Evolutionary conservation across 78 protist species (phyloP).

Genomic region (Dictyostelium capitatum): DNA sequence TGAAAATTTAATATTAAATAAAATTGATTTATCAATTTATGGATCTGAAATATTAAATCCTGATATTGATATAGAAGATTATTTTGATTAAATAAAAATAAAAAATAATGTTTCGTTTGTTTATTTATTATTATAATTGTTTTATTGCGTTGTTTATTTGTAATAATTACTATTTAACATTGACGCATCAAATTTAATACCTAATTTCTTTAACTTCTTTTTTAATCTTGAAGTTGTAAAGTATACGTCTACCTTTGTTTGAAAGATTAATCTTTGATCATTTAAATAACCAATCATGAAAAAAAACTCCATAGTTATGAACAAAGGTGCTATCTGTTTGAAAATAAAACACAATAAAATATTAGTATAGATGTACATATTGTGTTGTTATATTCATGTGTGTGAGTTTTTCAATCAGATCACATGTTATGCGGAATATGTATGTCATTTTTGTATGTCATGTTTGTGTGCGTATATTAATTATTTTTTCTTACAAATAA

Average conservation of each 20-base stretch:
- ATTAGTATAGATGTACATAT: not conserved
- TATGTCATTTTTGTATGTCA: not conserved
- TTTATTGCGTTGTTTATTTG: too few species aligned
- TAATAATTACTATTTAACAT: too few species aligned
- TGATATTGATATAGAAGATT: constrained; percentile 70
- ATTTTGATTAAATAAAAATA: constrained; percentile 47
- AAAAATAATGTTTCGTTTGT: not conserved
- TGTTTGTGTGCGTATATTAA: too few species aligned
- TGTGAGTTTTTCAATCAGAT: too few species aligned
- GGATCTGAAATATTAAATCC: constrained; percentile 48
- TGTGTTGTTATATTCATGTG: too few species aligned
- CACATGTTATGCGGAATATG: not conserved
- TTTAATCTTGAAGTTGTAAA: not conserved
- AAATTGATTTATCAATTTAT: constrained; percentile 64
- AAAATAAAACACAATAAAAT: too few species aligned
- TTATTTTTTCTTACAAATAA: too few species aligned
- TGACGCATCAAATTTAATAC: too few species aligned
- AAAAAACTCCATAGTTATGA: constrained; percentile 42
- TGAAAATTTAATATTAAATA: constrained; percentile 65
- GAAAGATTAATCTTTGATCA: not conserved
- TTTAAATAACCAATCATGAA: constrained; percentile 43
- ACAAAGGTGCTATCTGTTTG: constrained; percentile 51
- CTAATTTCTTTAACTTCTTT: not conserved
- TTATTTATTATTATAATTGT: too few species aligned
- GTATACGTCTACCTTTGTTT: not conserved